Percentiles rank a stretch among this genome's conserved stretches.
phyloP scores from a whole-genome alignment of 2,329 filamentous ascomycete genomes.

The Lachnum nothofagi region DNA sequence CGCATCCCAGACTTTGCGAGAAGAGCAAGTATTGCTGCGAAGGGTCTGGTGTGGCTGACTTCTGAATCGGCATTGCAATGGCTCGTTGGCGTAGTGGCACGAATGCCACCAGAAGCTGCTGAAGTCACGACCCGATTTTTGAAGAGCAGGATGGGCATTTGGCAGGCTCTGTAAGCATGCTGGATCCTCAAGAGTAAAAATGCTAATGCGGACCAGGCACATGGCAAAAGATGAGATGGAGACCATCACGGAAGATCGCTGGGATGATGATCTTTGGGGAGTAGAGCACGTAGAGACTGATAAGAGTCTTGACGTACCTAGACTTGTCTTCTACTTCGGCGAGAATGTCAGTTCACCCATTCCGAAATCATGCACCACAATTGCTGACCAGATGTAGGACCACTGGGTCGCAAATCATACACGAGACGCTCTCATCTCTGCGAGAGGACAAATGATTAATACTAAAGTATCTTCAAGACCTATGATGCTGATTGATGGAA shows the following conservation, averaged over 20 bases:
- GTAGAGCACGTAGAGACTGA: slow-evolving; percentile 33
- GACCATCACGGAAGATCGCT: slow-evolving; percentile 53
- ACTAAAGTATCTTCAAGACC: slow-evolving; percentile 35
- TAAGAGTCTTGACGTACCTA: slow-evolving; percentile 34
- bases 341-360: slow-evolving; percentile 33
- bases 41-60: slow-evolving; percentile 38
- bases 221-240: slow-evolving; percentile 57
- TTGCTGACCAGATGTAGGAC: slow-evolving; percentile 35
- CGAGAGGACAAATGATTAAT: slow-evolving; percentile 31
- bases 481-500: slow-evolving; percentile 50
- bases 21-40: slow-evolving; percentile 20
- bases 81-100: slow-evolving; percentile 40
- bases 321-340: slow-evolving; percentile 57
- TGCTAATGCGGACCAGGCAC: slow-evolving; percentile 30
- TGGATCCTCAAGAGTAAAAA: not conserved
- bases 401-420: slow-evolving; percentile 57
- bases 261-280: slow-evolving; percentile 57
- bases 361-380: not conserved
- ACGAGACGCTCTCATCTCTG: slow-evolving; percentile 52
- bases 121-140: slow-evolving; percentile 50
- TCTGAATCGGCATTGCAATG: slow-evolving; percentile 39
- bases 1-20: slow-evolving; percentile 31
- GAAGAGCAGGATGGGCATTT: slow-evolving; percentile 51
- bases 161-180: slow-evolving; percentile 47
- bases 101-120: slow-evolving; percentile 46